phyloP scores from a whole-genome alignment of 1,284 basidiomycete species.

The Ceratobasidium sp. region DNA sequence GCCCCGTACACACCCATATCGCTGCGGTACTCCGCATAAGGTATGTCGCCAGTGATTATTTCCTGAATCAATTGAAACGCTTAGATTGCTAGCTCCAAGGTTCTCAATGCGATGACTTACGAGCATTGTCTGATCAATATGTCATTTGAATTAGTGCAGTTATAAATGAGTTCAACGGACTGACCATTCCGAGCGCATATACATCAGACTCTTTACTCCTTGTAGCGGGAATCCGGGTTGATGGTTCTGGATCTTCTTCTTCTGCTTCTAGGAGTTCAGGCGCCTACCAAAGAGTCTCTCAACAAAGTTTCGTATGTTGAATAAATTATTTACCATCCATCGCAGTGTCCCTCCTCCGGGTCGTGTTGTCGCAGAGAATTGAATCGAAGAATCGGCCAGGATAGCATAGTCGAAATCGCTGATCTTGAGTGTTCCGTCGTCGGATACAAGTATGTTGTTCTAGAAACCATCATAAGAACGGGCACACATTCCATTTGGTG shows the following conservation, averaged over 20 bases:
- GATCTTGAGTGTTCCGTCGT: slow-evolving; percentile 3
- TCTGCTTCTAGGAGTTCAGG: slow-evolving; percentile 7
- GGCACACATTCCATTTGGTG: too few species aligned
- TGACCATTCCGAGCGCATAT: slow-evolving; percentile 22
- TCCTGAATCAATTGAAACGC: background rate
- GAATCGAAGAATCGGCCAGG: background rate
- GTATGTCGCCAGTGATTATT: background rate
- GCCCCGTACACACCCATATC: background rate
- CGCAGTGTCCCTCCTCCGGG: slow-evolving; percentile 20
- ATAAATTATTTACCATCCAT: slow-evolving; percentile 30
- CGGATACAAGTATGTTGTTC: background rate
- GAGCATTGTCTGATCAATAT: slow-evolving; percentile 15
- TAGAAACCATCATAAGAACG: background rate
- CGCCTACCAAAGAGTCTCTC: background rate
- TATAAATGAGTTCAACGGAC: background rate
- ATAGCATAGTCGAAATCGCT: slow-evolving; percentile 36
- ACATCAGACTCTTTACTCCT: slow-evolving; percentile 4
- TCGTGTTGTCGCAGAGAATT: slow-evolving; percentile 19
- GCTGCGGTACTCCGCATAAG: background rate
- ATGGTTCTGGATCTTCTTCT: background rate
- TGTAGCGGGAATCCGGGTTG: background rate
- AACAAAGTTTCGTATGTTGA: background rate
- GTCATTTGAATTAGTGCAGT: background rate
- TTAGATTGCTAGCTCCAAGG: too few species aligned
- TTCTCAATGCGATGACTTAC: background rate